Percentiles rank a stretch among this genome's conserved stretches.
phyloP scores from a whole-genome alignment of 2,329 filamentous ascomycete genomes.

The Pyricularia pennisetigena region DNA sequence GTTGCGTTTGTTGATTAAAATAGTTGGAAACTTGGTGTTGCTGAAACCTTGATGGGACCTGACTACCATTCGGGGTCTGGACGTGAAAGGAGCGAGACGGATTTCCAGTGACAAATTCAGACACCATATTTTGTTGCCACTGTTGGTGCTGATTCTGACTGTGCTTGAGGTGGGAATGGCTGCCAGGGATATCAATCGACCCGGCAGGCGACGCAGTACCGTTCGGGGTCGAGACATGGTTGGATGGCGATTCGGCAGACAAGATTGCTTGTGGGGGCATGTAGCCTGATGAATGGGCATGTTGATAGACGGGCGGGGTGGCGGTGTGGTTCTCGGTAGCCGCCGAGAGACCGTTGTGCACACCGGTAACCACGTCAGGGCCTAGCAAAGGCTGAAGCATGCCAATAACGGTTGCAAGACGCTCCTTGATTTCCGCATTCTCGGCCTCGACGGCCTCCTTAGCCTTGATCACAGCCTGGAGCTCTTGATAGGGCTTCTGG shows the following conservation, averaged over 20 bases:
- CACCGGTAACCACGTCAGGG: not conserved
- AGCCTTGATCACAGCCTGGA: constrained; percentile 64
- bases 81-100: not conserved
- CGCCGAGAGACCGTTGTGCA: not conserved
- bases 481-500: constrained; percentile 74
- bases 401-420: constrained; percentile 54
- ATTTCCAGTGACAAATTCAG: not conserved
- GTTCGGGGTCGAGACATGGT: constrained; percentile 26
- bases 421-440: constrained; percentile 66
- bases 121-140: constrained; percentile 7
- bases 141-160: constrained; percentile 7
- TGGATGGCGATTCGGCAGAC: not conserved
- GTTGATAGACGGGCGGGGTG: not conserved
- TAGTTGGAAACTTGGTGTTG: not conserved
- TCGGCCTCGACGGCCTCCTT: constrained; percentile 71
- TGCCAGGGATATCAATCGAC: constrained; percentile 13
- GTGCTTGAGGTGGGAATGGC: not conserved
- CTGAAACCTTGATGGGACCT: not conserved
- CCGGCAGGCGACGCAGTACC: constrained; percentile 24
- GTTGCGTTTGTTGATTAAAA: not conserved
- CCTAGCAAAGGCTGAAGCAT: constrained; percentile 51
- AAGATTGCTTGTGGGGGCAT: not conserved
- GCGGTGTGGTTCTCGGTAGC: not conserved
- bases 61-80: not conserved
- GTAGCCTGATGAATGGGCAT: not conserved